Evolutionary conservation across 331 rosid species (phyloP), one percentile per base, ranked within the genome.

Genomic region (Quercus lobata): DNA sequence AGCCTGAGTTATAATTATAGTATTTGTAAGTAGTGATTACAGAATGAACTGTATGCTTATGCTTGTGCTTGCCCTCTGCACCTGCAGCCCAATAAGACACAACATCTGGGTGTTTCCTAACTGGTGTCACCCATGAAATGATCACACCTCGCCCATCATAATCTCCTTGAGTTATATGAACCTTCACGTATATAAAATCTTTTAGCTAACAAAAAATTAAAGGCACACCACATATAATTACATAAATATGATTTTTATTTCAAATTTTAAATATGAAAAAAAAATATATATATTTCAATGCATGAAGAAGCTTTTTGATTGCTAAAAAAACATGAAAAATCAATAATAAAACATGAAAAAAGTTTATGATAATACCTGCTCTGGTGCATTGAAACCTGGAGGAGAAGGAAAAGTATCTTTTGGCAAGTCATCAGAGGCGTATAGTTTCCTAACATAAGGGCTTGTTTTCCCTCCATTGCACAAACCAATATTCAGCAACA

Each of bases 91-190:
- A 90, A 78, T 87, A 92, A 63, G 74, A 29, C 2, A 92, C 91
- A 2, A 58, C 72, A 60, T 81, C 87, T 27, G 88, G 83, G 60
- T 83, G 79, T 7, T 82, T 81, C 72, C 80, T 87, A 41, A 74
- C 34, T 57, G 87, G 86, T 11, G 97, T 92, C 10, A 88, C 76
- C 97, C 97, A 92, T 8, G 97, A 92, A 10, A 92, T 71, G 11
- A 90, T 88, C 82, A 92, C 85, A 14, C 86, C 82, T 74, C 80
- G 79, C 57, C 97, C 94, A 74, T 65, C 70, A 21, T 82, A 85
- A 83, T 90, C 97, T 78, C 94, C 97, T 83, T 90, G 97, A 49
- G 94, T 90, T 76, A 90, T 92, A 82, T 92, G 94, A 19, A 92
- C 97, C 97, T 91, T 68, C 34, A 41, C 60, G 46, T 56, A 60